Evolutionary conservation across 2,329 filamentous ascomycete genomes (phyloP).

Genomic region (Stemphylium vesicarium): DNA sequence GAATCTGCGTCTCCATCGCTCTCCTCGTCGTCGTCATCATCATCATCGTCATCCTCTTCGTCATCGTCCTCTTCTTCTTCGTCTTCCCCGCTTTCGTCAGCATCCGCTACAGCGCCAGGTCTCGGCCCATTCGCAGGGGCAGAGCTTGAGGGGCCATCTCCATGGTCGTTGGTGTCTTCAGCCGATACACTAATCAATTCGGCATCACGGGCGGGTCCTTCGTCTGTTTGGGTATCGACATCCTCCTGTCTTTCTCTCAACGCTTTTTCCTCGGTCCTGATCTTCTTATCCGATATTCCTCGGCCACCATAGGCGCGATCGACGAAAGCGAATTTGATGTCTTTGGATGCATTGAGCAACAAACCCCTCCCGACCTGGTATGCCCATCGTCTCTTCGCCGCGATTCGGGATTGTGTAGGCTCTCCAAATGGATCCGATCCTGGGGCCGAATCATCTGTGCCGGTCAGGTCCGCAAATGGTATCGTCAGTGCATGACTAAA

Average conservation of each 20-base stretch:
- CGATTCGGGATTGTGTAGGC: conserved; percentile 52
- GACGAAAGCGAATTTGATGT: conserved; percentile 63
- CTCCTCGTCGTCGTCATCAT: conserved; percentile 31
- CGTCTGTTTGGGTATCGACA: conserved; percentile 55
- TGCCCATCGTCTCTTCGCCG: conserved; percentile 63
- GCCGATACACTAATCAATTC: conserved; percentile 30
- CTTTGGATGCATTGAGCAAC: conserved; percentile 62
- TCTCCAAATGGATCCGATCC: conserved; percentile 24
- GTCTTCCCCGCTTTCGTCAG: conserved; percentile 28
- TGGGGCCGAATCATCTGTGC: conserved; percentile 41
- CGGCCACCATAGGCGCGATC: conserved; percentile 68
- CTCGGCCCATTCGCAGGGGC: conserved; percentile 3
- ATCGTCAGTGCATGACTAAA: conserved; percentile 62
- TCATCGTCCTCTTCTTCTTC: conserved; percentile 40
- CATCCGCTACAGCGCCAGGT: neutral
- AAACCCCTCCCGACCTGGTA: conserved; percentile 65
- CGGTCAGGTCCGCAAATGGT: conserved; percentile 59
- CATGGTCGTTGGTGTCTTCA: conserved; percentile 14
- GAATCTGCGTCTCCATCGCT: conserved; percentile 35
- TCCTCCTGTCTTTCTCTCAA: conserved; percentile 53
- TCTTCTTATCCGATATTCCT: conserved; percentile 52
- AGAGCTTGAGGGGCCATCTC: conserved; percentile 10
- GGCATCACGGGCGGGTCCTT: conserved; percentile 50
- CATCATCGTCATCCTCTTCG: conserved; percentile 29
- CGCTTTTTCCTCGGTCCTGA: conserved; percentile 51